Evolutionary conservation across 2,329 filamentous ascomycete genomes (phyloP).

Genomic region (Beauveria australis): DNA sequence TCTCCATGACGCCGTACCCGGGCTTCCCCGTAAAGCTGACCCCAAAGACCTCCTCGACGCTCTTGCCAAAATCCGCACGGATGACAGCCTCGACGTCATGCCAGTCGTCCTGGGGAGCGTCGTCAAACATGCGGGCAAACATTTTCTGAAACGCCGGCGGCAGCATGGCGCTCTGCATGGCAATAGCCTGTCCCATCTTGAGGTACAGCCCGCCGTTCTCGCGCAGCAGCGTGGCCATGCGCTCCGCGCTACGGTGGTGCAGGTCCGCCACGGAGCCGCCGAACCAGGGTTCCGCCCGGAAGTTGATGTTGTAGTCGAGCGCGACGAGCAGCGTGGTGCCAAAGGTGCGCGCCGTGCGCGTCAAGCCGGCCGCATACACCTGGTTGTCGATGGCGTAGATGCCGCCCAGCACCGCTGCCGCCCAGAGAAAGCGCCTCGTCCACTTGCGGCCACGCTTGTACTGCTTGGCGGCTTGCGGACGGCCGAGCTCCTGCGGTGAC

Average conservation of each 20-base stretch:
- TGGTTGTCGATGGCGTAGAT: constrained; percentile 63
- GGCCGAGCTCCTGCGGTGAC: constrained; percentile 68
- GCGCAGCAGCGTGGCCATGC: constrained; percentile 72
- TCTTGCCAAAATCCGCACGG: constrained; percentile 77
- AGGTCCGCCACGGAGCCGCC: constrained; percentile 68
- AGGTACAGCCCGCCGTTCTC: constrained; percentile 89
- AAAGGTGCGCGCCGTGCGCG: constrained; percentile 76
- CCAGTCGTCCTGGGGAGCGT: constrained; percentile 91
- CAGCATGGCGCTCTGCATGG: constrained; percentile 92
- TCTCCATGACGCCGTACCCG: constrained; percentile 56
- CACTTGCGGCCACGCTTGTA: constrained; percentile 66
- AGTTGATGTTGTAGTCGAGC: constrained; percentile 94
- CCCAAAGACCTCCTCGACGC: constrained; percentile 84
- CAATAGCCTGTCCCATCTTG: constrained; percentile 97
- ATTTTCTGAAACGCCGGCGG: constrained; percentile 93
- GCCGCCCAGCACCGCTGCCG: constrained; percentile 50
- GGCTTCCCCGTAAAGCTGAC: constrained; percentile 70
- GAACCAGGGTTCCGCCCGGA: constrained; percentile 67
- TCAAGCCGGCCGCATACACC: constrained; percentile 71
- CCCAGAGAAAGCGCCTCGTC: constrained; percentile 62
- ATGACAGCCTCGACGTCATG: constrained; percentile 78
- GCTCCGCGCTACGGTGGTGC: constrained; percentile 75
- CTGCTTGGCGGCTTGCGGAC: constrained; percentile 59
- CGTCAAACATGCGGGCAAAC: constrained; percentile 96
- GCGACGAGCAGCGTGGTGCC: constrained; percentile 70